Evolutionary conservation across 805 yeast species (phyloP), one percentile per base, ranked within the genome.

Genomic region (Blastobotrys americana): DNA sequence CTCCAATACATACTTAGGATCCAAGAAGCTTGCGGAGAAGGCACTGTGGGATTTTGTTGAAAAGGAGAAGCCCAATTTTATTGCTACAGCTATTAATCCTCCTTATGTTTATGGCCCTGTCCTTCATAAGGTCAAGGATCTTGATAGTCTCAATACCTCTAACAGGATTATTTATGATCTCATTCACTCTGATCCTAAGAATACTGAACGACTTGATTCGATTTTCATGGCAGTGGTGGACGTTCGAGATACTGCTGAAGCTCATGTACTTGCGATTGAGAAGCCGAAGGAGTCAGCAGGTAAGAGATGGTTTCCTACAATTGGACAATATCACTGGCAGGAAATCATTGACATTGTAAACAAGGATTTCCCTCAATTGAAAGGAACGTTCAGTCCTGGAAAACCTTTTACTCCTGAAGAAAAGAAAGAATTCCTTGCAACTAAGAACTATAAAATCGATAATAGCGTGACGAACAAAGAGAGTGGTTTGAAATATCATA

Each of bases 191-290:
- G 37, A 16, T 10, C 20, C 37, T 21, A n/a, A 16, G 37, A n/a
- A 19, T 13, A 25, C 31, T 25, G n/a, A n/a, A 5, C 37, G 37
- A 10, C 20, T 27, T 1, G 23, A 28, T 8, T 37, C 40, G 5
- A 37, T 36, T 2, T 34, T 43, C 13, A 35, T 37, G 8, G 38
- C 52, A 16, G 70, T 59, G 45, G 66, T 74, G 28, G 83, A 80
- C 58, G 83, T 79, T 4, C 69, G 82, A 54, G 84, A 80, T 54
- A 82, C 76, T 33, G 82, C 84, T 3, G 58, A 56, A 41, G 78
- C 80, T 4, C 85, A 80, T 54, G 53, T 76, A 9, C 51, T 57
- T 10, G 78, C 81, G 3, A 65, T 76, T 46, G 52, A 49, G 61
- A 40, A 60, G 58, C 25, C 55, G n/a, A 36, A 39, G 25, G n/a